Base-by-base conservation (phyloP, 2,329 filamentous ascomycete genomes). In the Aureobasidium mangrovei region DNA sequence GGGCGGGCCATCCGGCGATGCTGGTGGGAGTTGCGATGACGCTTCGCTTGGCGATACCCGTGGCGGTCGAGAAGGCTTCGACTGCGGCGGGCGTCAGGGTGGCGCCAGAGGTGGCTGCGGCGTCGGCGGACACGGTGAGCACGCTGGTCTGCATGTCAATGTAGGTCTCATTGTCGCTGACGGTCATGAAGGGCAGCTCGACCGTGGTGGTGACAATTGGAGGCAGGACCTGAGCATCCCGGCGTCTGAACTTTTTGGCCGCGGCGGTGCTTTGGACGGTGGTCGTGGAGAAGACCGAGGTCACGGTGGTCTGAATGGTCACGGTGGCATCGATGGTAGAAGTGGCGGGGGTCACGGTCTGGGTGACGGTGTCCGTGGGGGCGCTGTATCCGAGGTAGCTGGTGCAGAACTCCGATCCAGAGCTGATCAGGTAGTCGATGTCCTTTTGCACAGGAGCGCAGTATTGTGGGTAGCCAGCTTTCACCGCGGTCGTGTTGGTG, bases 401-500 rank as follows among this genome's bases (percentile, higher is more conserved):
- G 24, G 48, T 52, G 48, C 48, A 52, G 31, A 52, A 52, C 3
- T 27, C 43, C 2, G 32, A 6, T 26, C 51, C 51, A 5, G 26
- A 27, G 4, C n/a, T 40, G 41, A 27, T 45, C 12, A 54, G 35
- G 33, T 54, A 54, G 2, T 29, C 36, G 8, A 54, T 46, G 18
- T 54, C 51, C 7, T 39, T 32, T 2, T 31, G 6, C 2, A 26
- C 10, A 39, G 54, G 38, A 24, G 41, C 46, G 27, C 54, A 56
- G 10, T 35, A n/a, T 29, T 56, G 47, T 2, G 54, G 54, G 29
- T 56, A 56, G 8, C 49, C 49, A 18, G 54, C 47, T 2, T 28
- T 36, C 3, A 49, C 54, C 33, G 54, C 54, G 39, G 47, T 46
- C 26, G 33, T 53, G 32, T 56, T 56, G 9, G 54, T 56, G 28